phyloP scores from a whole-genome alignment of 2,329 filamentous ascomycete species.

The Exophiala sideris region DNA sequence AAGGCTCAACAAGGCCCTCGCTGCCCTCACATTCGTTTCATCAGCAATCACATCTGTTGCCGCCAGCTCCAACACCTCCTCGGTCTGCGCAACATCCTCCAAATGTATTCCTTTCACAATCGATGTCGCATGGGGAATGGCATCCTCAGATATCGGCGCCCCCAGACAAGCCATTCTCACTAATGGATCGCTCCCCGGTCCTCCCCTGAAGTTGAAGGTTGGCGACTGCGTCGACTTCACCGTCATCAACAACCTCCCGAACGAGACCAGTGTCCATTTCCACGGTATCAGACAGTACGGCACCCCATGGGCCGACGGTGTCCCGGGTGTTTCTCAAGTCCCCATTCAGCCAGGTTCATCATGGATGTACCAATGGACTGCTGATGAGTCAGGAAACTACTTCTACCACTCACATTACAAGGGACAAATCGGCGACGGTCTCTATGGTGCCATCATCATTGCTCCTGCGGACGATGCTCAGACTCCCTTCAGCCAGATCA shows the following conservation, averaged over 20 bases:
- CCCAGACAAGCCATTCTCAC: conserved; percentile 62
- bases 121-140: conserved; percentile 35
- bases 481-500: conserved; percentile 52
- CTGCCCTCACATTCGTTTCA: conserved; percentile 21
- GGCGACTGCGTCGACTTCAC: conserved; percentile 70
- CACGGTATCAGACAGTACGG: conserved; percentile 76
- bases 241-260: conserved; percentile 63
- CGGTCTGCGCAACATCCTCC: conserved; percentile 17
- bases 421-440: conserved; percentile 65
- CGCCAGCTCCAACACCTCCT: conserved; percentile 10
- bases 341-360: conserved; percentile 60
- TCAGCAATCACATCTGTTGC: conserved; percentile 15
- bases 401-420: conserved; percentile 68
- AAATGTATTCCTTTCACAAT: conserved; percentile 31
- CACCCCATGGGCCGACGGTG: conserved; percentile 71
- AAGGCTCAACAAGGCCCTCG: conserved; percentile 14
- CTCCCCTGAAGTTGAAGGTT: conserved; percentile 68
- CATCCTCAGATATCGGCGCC: conserved; percentile 40
- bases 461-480: conserved; percentile 34
- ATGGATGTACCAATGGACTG: conserved; percentile 58
- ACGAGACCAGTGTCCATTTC: conserved; percentile 68
- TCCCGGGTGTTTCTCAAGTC: conserved; percentile 65
- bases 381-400: conserved; percentile 54
- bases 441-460: conserved; percentile 66
- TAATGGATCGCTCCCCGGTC: conserved; percentile 72